phyloP scores from a whole-genome alignment of 208 protist genomes.

The Endotrypanum monterogeii region DNA sequence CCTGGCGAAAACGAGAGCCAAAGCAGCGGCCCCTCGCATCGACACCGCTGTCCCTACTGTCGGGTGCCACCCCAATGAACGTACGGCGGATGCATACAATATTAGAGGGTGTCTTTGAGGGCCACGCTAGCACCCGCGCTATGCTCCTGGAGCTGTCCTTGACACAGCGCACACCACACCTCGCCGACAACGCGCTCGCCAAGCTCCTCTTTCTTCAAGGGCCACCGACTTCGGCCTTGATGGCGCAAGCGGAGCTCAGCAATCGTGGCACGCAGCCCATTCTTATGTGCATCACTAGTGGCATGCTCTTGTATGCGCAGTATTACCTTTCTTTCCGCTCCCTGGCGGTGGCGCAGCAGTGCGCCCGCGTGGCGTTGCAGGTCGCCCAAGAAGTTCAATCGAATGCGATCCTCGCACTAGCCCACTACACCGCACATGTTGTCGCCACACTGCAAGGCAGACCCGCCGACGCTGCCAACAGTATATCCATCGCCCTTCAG shows the following conservation, averaged over 20 bases:
- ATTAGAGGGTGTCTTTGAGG: slow-evolving; percentile 42
- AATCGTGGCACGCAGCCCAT: slow-evolving; percentile 55
- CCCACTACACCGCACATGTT: slow-evolving; percentile 76
- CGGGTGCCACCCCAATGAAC: slow-evolving; percentile 12
- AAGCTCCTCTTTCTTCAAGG: slow-evolving; percentile 41
- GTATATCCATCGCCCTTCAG: slow-evolving; percentile 79
- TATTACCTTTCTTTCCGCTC: slow-evolving; percentile 70
- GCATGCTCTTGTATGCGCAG: slow-evolving; percentile 80
- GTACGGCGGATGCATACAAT: slow-evolving; percentile 20
- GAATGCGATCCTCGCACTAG: slow-evolving; percentile 57
- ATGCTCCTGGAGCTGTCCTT: slow-evolving; percentile 35
- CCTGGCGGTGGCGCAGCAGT: slow-evolving; percentile 53
- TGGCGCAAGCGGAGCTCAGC: slow-evolving; percentile 24
- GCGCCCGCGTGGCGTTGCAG: slow-evolving; percentile 68
- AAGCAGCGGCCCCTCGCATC: not conserved
- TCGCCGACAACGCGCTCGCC: slow-evolving; percentile 38
- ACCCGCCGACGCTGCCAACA: slow-evolving; percentile 67
- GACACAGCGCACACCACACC: slow-evolving; percentile 19
- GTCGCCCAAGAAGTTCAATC: slow-evolving; percentile 79
- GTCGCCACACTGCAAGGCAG: slow-evolving; percentile 50
- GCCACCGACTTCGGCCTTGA: slow-evolving; percentile 9
- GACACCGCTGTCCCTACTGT: not conserved
- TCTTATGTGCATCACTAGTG: slow-evolving; percentile 73
- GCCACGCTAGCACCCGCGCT: slow-evolving; percentile 21
- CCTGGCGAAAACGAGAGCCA: not conserved